Conservation (phyloP, 148 eudicot genomes). For the Pharnaceum exiguum region DNA sequence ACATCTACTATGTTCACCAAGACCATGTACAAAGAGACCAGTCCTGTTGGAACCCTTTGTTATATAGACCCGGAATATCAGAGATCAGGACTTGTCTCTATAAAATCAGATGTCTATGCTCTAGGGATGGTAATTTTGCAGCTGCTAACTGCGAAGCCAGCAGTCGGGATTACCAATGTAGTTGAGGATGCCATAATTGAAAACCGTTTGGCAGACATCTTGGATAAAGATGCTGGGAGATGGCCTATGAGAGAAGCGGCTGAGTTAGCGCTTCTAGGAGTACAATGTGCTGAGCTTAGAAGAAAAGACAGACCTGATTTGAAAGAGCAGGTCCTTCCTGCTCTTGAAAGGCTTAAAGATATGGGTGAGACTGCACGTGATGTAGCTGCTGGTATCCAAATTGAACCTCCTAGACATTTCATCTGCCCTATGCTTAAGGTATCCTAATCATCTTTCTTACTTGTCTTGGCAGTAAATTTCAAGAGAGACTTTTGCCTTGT, state of each 20-base stretch:
- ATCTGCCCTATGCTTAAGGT: conserved; percentile 85
- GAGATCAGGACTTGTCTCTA: conserved; percentile 54
- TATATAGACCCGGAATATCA: conserved; percentile 85
- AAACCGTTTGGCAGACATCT: conserved; percentile 33
- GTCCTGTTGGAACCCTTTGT: conserved; percentile 59
- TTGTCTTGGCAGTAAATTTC: not conserved
- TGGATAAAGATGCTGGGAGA: conserved; percentile 63
- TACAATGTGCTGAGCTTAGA: conserved; percentile 71
- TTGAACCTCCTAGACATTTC: conserved; percentile 62
- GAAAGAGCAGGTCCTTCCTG: conserved; percentile 49
- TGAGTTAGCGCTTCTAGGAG: conserved; percentile 58
- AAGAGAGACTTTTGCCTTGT: not conserved
- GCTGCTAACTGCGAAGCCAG: conserved; percentile 67
- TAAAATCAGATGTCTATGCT: conserved; percentile 76
- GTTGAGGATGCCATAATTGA: conserved; percentile 61
- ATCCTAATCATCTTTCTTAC: conserved; percentile 10
- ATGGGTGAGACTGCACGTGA: conserved; percentile 53
- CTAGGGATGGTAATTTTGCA: conserved; percentile 75
- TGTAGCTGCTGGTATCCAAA: conserved; percentile 14
- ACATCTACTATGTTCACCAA: conserved; percentile 21
- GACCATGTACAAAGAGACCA: conserved; percentile 39
- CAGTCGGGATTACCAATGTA: conserved; percentile 42
- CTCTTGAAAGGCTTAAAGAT: conserved; percentile 62
- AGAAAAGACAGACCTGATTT: conserved; percentile 71
- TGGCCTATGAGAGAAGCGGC: conserved; percentile 84